phyloP scores from a whole-genome alignment of 2,329 filamentous ascomycete genomes.

The Zalaria sp. region DNA sequence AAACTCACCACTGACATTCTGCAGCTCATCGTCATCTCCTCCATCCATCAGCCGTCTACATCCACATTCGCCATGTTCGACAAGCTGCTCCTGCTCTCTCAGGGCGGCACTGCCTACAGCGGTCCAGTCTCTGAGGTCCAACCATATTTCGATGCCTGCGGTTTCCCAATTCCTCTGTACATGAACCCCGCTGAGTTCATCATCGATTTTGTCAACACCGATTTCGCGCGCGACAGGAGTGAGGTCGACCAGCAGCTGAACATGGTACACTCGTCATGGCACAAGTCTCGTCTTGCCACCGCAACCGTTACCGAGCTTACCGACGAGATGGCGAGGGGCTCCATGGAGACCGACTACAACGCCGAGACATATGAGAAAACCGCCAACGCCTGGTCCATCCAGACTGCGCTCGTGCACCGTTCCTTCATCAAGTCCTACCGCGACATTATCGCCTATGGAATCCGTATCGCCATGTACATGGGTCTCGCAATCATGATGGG shows the following conservation, averaged over 20 bases:
- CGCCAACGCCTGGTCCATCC: slow-evolving; percentile 37
- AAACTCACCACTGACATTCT: neutral
- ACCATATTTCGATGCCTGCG: slow-evolving; percentile 49
- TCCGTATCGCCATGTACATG: slow-evolving; percentile 70
- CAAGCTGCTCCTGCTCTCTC: slow-evolving; percentile 59
- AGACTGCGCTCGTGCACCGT: slow-evolving; percentile 57
- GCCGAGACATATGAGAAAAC: slow-evolving; percentile 14
- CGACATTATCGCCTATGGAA: slow-evolving; percentile 72
- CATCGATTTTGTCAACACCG: slow-evolving; percentile 64
- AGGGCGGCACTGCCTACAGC: slow-evolving; percentile 58
- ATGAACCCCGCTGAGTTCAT: slow-evolving; percentile 72
- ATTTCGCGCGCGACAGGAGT: slow-evolving; percentile 45
- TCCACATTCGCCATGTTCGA: slow-evolving; percentile 70
- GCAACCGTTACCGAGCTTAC: slow-evolving; percentile 19
- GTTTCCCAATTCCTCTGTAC: slow-evolving; percentile 49
- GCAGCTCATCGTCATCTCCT: slow-evolving; percentile 63
- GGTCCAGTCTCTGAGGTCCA: slow-evolving; percentile 45
- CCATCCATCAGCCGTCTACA: slow-evolving; percentile 75
- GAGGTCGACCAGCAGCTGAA: slow-evolving; percentile 36
- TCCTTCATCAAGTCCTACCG: slow-evolving; percentile 74
- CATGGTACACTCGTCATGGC: slow-evolving; percentile 43
- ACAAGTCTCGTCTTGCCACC: slow-evolving; percentile 28
- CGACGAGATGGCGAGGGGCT: slow-evolving; percentile 20
- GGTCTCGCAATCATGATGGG: slow-evolving; percentile 76
- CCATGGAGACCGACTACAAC: slow-evolving; percentile 16